phyloP scores from a whole-genome alignment of 192 early-diverging fungal species.

The Coemansia sp. region DNA sequence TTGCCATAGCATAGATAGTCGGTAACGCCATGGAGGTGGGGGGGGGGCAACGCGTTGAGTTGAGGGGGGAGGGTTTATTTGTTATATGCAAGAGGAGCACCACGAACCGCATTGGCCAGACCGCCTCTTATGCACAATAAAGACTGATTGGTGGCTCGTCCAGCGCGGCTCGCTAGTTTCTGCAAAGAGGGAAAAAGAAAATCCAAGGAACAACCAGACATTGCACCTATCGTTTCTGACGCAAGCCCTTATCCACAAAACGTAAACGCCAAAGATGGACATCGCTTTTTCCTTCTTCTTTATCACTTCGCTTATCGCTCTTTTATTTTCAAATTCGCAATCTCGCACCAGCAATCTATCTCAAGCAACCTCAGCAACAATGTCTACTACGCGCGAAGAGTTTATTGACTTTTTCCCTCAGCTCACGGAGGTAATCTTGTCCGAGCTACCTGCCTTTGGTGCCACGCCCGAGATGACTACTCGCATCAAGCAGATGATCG shows the following conservation, averaged over 20 bases:
- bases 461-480: constrained; percentile 68
- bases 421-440: constrained; percentile 74
- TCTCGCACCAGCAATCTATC: not conserved
- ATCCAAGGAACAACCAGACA: not conserved
- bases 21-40: too few species aligned
- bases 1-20: too few species aligned
- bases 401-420: constrained; percentile 79
- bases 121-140: too few species aligned
- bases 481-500: constrained; percentile 69
- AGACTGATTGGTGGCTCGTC: too few species aligned
- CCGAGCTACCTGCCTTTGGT: constrained; percentile 69
- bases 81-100: too few species aligned
- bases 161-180: too few species aligned
- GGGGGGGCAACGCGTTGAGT: too few species aligned
- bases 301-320: not conserved
- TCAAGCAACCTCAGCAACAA: not conserved
- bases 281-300: not conserved
- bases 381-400: constrained; percentile 53
- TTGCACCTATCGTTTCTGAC: not conserved
- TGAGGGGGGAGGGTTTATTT: too few species aligned
- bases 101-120: too few species aligned
- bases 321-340: constrained; percentile 1
- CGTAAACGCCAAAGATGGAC: not conserved
- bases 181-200: not conserved
- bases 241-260: not conserved